These are phyloP conservation scores for Bruguiera hainesii DNA, from an alignment of 441 rosid genomes.

Conservation along the genomic window DNA sequence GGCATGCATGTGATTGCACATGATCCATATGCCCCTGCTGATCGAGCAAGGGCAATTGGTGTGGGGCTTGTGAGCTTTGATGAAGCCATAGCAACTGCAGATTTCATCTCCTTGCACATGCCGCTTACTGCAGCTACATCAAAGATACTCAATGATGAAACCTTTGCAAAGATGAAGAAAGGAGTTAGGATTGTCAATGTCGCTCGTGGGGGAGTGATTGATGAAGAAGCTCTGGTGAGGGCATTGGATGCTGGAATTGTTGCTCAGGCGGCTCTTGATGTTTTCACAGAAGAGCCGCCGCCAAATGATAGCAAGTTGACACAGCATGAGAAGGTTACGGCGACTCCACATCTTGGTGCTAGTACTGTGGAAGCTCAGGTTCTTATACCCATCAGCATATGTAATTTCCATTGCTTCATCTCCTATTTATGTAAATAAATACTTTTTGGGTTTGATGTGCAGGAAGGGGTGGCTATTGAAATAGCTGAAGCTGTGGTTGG, in stretches of 20 bases:
- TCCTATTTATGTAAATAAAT: neutral
- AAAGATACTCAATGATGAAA: conserved; percentile 61
- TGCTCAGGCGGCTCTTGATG: conserved; percentile 89
- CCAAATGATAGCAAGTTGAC: conserved; percentile 64
- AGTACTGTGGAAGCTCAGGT: conserved; percentile 92
- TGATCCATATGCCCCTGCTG: conserved; percentile 80
- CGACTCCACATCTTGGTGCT: conserved; percentile 86
- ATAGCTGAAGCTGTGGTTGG: conserved; percentile 90
- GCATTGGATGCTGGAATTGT: conserved; percentile 69
- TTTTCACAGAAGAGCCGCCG: conserved; percentile 71
- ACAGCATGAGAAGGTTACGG: conserved; percentile 65
- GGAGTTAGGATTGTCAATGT: conserved; percentile 74
- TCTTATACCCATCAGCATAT: neutral
- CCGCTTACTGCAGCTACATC: conserved; percentile 67
- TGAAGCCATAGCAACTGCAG: conserved; percentile 59
- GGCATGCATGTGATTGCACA: conserved; percentile 81
- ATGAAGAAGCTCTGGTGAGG: conserved; percentile 73
- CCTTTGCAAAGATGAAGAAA: conserved; percentile 72
- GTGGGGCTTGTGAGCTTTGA: conserved; percentile 70
- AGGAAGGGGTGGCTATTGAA: conserved; percentile 94
- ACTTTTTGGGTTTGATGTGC: conserved; percentile 9
- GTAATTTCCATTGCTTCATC: neutral
- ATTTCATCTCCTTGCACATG: conserved; percentile 78
- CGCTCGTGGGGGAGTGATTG: conserved; percentile 86
- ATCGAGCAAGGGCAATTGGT: conserved; percentile 74